Evolutionary conservation across 179 eudicot species (phyloP), one percentile per base, ranked within the genome.

Genomic region (Camellia oleifera): DNA sequence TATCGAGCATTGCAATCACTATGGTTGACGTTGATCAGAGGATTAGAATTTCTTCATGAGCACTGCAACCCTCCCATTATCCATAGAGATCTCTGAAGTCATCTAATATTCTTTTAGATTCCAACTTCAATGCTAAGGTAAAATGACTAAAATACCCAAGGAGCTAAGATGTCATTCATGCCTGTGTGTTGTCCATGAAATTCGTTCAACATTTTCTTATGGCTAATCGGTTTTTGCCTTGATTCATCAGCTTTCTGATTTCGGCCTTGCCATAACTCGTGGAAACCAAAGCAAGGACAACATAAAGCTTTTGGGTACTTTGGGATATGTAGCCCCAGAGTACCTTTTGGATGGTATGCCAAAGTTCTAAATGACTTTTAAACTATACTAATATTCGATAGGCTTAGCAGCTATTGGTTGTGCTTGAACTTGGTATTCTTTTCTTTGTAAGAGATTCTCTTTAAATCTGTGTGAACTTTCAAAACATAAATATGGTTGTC

Each of bases 41-140:
- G 97, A 57, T 77, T 94, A 64, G 97, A 94, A 74, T 94, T 83
- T 82, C 89, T 94, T 77, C 98, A 94, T n/a, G 98, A 94, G 88
- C 88, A 83, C 52, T 92, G 95, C 83, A 83, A 88, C 76, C 98
- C 97, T 58, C 86, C 90, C 7, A 82, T 94, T 73, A 92, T 94
- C 72, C 98, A 94, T 75, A 89, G 98, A 84, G 92, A 91, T 84
- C 81, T 94, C 32, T 26, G 68, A 91, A 86, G 77, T 88, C 98
- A 64, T 92, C 97, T 60, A 92, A 89, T 77, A 88, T 94, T 82
- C 92, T 92, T 65, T 86, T 94, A 14, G 98, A 92, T 85, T 87
- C 89, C 77, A 85, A 89, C 78, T 91, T 91, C 86, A 90, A 92
- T 79, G 98, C 97, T 15, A 94, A 94, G 97, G 97, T 94, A 89